Evolutionary conservation across 2,329 filamentous ascomycete genomes (phyloP), one percentile per base, ranked within the genome.

Genomic region (Ophiostoma angusticollis): DNA sequence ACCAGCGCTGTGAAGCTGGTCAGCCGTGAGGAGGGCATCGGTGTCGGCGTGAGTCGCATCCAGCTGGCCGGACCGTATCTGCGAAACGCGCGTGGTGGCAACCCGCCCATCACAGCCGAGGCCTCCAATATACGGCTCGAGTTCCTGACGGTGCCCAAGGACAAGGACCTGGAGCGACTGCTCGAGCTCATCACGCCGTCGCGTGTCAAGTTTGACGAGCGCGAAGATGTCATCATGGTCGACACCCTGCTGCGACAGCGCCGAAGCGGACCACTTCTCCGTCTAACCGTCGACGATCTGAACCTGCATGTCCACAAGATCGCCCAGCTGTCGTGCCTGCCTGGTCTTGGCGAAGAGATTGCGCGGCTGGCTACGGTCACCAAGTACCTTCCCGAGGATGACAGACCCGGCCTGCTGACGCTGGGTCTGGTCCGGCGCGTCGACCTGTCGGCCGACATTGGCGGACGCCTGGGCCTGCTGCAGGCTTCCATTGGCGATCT

Each of bases 381-480:
- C 6, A 96, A 95, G 54, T 96, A 96, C 55, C 68, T 98, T 3
- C 89, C 91, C 0, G 89, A 98, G 50, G 91, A 98, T 57, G 89
- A 98, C 50, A 74, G 87, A 2, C 91, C 91, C 2, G 91, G 91
- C 0, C 65, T 96, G 16, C 65, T 98, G 27, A 86, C 80, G 0
- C 64, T 98, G 27, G 67, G 71, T 1, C 65, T 75, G 22, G 57
- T 95, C 38, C 72, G 76, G 37, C 73, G 76, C 14, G 50, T 84
- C 6, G 68, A 79, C 21, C 58, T 72, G 8, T 64, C 67, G 19
- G 58, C 84, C 9, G 71, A 81, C 31, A 56, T 89, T 35, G 80
- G 78, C 31, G 71, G 77, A 2, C 68, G 72, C 25, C 65, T 95
- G 40, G 91, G 91, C 0, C 63, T 60, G 23, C 62, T 80, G 37